Conservation (phyloP, 176 grass and related monocot species). For the Musa itinerans region DNA sequence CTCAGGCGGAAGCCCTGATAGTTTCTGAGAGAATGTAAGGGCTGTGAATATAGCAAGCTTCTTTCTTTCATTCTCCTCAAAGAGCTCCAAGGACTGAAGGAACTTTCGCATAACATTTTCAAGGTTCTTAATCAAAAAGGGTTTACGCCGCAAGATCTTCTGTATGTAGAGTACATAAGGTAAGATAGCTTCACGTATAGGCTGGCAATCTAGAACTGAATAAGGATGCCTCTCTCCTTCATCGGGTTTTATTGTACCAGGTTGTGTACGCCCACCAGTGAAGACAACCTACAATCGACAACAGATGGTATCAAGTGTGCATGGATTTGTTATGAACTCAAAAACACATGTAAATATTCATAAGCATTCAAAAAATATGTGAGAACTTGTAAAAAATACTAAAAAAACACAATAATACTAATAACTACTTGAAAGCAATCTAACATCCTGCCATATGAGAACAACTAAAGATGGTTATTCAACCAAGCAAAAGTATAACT, state of each 20-base stretch:
- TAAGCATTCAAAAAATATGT: not conserved
- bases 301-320: not conserved
- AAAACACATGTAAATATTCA: not conserved
- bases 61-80: slow-evolving; percentile 85
- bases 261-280: slow-evolving; percentile 77
- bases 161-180: slow-evolving; percentile 85
- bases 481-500: not conserved
- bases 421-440: no score
- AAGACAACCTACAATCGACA: slow-evolving; percentile 59
- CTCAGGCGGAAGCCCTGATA: slow-evolving; percentile 87
- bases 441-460: no score
- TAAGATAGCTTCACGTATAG: slow-evolving; percentile 72
- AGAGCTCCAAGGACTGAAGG: slow-evolving; percentile 88
- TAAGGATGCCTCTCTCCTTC: slow-evolving; percentile 78
- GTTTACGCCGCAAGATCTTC: slow-evolving; percentile 75
- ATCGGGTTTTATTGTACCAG: slow-evolving; percentile 88
- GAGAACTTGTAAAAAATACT: not conserved
- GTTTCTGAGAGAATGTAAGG: slow-evolving; percentile 94
- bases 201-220: slow-evolving; percentile 68
- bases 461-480: not conserved
- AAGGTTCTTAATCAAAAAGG: slow-evolving; percentile 94
- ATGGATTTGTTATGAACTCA: not conserved
- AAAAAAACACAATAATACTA: not conserved
- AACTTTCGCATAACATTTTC: slow-evolving; percentile 97
- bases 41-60: slow-evolving; percentile 90